Evolutionary conservation across 306 rosid genomes (phyloP), one percentile per base, ranked within the genome.

Genomic region (Vicia sativa): DNA sequence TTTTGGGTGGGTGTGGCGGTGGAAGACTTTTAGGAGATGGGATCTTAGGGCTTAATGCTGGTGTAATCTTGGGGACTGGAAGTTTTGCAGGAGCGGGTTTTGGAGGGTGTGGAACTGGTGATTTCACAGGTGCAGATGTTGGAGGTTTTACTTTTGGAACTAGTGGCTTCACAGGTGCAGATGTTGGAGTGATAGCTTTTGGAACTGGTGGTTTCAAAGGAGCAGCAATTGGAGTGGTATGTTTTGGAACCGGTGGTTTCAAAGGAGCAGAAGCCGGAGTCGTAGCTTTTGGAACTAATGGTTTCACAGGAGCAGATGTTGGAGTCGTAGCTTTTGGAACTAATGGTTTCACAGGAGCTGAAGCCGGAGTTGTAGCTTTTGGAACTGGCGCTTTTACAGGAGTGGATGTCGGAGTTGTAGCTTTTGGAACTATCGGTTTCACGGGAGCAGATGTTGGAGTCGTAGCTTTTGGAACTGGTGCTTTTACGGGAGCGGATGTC

Each of bases 1-100:
- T 43, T 74, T 68, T 57, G 9, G 91, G 96, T 10, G 85, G 84
- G 21, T 57, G 83, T 49, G 91, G 95, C 21, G 90, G 81, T 43
- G 89, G 81, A 46, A 61, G 67, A 19, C 25, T 76, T 44, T 80
- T 77, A 39, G 90, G 96, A 7, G 88, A 73, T 42, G 87, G 80
- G 7, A 19, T 4, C 41, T 62, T 62, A 2, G 92, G 84, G 74
- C 83, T 80, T 70, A 54, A 15, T 11, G 87, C 73, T 11, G 97
- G 91, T 14, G 88, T 55, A 34, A 67, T 77, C 62, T 78, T 81
- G 21, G 91, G 89, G 21, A 55, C 62, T 9, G 80, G 80, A 37
- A 45, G 18, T 35, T 70, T 62, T 9, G 14, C 34, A 39, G 80
- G 80, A 39, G 80, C 70, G 1, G 15, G 56, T 76, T 50, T 62